These are phyloP conservation scores for Omphalotus guepiniiformis DNA, from an alignment of 768 basidiomycete species.

Conservation along the genomic window DNA sequence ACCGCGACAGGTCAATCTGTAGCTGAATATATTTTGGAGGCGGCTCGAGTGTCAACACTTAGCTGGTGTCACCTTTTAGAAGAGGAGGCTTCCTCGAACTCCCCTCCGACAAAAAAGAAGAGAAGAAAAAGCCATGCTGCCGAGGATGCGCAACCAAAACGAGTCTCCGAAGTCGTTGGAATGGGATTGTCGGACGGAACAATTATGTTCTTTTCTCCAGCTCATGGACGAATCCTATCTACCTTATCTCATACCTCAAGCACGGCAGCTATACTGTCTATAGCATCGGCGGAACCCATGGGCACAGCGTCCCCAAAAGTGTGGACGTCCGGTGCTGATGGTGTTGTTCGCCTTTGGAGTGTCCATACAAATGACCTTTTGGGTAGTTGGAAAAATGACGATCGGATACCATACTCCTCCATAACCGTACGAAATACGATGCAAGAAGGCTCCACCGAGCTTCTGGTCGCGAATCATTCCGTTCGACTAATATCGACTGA, in stretches of 20 bases:
- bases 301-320: constrained; percentile 29
- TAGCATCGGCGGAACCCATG: constrained; percentile 30
- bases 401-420: constrained; percentile 53
- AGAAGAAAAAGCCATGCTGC: constrained; percentile 30
- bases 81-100: constrained; percentile 23
- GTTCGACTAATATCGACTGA: constrained; percentile 48
- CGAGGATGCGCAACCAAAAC: constrained; percentile 20
- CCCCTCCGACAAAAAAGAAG: constrained; percentile 50
- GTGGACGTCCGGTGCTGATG: constrained; percentile 59
- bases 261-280: constrained; percentile 47
- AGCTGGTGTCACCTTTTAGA: constrained; percentile 41
- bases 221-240: constrained; percentile 50
- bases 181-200: constrained; percentile 61
- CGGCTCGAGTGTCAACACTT: constrained; percentile 50
- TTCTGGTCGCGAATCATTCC: constrained; percentile 58
- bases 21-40: constrained; percentile 55
- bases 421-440: constrained; percentile 39
- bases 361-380: constrained; percentile 43
- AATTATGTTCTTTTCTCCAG: constrained; percentile 58
- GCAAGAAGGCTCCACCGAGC: constrained; percentile 35
- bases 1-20: constrained; percentile 49
- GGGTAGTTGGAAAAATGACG: constrained; percentile 52
- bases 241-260: constrained; percentile 54
- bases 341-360: constrained; percentile 56
- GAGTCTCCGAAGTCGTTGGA: constrained; percentile 40